Base-by-base conservation (phyloP, 495 filamentous ascomycete species). In the Xylaria intraflava region DNA sequence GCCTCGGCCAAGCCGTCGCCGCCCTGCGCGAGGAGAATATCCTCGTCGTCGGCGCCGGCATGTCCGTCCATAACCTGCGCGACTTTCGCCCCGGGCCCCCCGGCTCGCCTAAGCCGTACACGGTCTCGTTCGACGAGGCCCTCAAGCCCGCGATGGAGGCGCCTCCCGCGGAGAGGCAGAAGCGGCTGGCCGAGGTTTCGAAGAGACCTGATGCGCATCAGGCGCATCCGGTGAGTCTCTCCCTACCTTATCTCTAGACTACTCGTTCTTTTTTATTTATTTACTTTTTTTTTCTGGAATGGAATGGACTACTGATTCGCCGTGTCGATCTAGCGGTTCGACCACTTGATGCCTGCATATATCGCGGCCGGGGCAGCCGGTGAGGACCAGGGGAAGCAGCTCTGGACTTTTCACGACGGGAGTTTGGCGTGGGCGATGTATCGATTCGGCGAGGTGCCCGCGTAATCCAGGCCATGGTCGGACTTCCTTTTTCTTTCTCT, bases 21-120 rank as follows among this genome's bases (percentile, higher is more conserved):
- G 57, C 68, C 20, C 81, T 94, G 5, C 83, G 89, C 23, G 82
- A 87, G 31, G 81, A 90, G 55, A 80, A 80, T 41, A 78, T 93
- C 44, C 72, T 87, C 29, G 83, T 94, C 43, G 82, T 95, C 39
- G 78, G 80, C 17, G 84, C 87, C 0, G 89, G 90, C n/a, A 91
- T 92, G 88, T 85, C 85, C 1, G 90, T 90, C 20, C 89, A 93
- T 62, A 93, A 93, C 63, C 74, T 91, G 33, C 76, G 82, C n/a
- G 87, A 90, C 58, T 20, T 85, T 55, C 72, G 73, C 10, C 71
- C 71, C 44, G 64, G 74, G 1, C 69, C 64, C 46, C 75, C 69
- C 5, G 67, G 72, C n/a, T 60, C 75, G 16, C 78, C 80, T 1
- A 35, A 84, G 62, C 82, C 82, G n/a, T 89, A 90, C 65, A 74